phyloP scores from a whole-genome alignment of 306 rosid genomes.

The Purshia tridentata region DNA sequence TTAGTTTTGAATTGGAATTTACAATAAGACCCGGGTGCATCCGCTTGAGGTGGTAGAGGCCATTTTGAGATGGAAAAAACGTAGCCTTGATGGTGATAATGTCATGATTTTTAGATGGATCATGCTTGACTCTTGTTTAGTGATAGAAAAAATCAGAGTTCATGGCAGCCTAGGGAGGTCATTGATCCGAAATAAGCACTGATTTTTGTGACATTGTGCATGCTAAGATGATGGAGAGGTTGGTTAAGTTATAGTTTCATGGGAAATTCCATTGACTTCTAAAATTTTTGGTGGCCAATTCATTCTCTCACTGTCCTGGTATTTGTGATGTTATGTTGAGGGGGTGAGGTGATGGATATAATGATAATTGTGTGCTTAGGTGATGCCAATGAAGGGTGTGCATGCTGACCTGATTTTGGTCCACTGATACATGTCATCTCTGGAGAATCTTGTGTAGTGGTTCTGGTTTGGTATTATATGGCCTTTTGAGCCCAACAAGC shows the following conservation, averaged over 20 bases:
- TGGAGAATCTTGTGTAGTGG: slow-evolving; percentile 30
- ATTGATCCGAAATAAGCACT: slow-evolving; percentile 13
- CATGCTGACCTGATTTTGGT: slow-evolving; percentile 36
- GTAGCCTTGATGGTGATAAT: slow-evolving; percentile 34
- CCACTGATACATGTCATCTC: slow-evolving; percentile 28
- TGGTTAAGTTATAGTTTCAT: slow-evolving; percentile 18
- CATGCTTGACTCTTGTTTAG: slow-evolving; percentile 22
- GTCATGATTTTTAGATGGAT: slow-evolving; percentile 29
- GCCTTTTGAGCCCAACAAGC: slow-evolving; percentile 8
- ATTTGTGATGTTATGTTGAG: slow-evolving; percentile 25
- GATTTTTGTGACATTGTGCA: slow-evolving; percentile 34
- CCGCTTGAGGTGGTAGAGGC: slow-evolving; percentile 37
- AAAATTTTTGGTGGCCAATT: slow-evolving; percentile 7
- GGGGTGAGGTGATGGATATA: slow-evolving; percentile 32
- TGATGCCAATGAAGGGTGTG: slow-evolving; percentile 14
- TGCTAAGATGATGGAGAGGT: slow-evolving; percentile 30
- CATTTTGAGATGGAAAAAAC: slow-evolving; percentile 29
- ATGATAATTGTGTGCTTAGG: slow-evolving; percentile 22
- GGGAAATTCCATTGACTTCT: background rate
- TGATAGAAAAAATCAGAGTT: slow-evolving; percentile 33
- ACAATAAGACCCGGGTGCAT: slow-evolving; percentile 40
- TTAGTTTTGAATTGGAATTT: slow-evolving; percentile 34
- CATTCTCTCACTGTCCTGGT: slow-evolving; percentile 11
- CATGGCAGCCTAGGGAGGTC: slow-evolving; percentile 34
- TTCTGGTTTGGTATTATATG: slow-evolving; percentile 16